Conservation (phyloP, 73 alveolate species). For the Paramecium sexaurelia region DNA sequence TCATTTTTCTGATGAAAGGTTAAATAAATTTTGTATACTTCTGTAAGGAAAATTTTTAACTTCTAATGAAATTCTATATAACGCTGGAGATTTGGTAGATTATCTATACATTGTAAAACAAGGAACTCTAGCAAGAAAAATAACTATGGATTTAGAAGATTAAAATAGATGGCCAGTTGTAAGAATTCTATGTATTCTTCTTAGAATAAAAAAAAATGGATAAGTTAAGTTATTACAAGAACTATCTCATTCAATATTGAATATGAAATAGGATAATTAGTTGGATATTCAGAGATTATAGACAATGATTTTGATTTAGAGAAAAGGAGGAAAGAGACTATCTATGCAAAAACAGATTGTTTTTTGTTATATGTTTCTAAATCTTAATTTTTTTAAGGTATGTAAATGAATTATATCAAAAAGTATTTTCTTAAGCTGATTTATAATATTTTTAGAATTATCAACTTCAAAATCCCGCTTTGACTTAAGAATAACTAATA, state of each 20-base stretch:
- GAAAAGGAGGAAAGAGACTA: conserved; percentile 19
- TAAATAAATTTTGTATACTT: background rate
- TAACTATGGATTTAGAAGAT: conserved; percentile 27
- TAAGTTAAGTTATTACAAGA: conserved; percentile 30
- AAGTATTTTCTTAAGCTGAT: background rate
- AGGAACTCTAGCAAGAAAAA: background rate
- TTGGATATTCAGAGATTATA: conserved; percentile 9
- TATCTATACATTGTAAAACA: background rate
- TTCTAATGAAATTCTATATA: background rate
- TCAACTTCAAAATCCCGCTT: background rate
- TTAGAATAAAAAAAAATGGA: conserved; percentile 21
- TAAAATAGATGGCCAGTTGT: conserved; percentile 51
- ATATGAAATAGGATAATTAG: background rate
- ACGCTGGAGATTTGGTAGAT: conserved; percentile 10
- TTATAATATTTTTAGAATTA: background rate
- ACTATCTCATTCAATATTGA: conserved; percentile 15
- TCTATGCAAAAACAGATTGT: conserved; percentile 34
- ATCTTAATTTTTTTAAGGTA: conserved; percentile 29
- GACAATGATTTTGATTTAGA: conserved; percentile 35
- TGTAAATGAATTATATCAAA: background rate
- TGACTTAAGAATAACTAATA: background rate
- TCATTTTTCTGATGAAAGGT: background rate
- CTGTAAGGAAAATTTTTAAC: conserved; percentile 11
- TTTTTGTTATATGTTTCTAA: conserved; percentile 20
- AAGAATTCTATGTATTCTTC: background rate